Percentiles rank a stretch among this genome's conserved stretches.
These are phyloP conservation scores for Geotrichum reessii DNA, from an alignment of 1,139 yeast genomes.

Conservation along the genomic window DNA sequence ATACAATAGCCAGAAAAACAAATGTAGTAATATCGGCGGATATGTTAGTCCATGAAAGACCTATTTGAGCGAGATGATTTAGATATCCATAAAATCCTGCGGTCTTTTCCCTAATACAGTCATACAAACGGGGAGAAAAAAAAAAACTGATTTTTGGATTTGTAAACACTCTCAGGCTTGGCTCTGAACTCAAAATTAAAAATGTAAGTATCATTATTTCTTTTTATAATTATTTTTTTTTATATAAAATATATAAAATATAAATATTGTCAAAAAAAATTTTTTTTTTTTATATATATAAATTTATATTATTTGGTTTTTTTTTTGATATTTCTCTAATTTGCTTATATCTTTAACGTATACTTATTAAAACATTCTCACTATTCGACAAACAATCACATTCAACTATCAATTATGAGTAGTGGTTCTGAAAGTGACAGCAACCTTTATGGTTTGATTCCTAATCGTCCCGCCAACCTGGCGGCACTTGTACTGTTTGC, in stretches of 20 bases:
- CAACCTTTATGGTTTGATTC: conserved; percentile 41
- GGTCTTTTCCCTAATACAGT: neutral
- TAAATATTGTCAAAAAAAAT: no score
- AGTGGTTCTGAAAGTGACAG: neutral
- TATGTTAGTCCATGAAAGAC: neutral
- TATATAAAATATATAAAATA: no score
- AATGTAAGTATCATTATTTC: no score
- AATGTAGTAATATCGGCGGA: no score
- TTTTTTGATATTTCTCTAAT: no score
- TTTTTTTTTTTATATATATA: no score
- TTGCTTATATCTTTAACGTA: no score
- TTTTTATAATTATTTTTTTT: no score
- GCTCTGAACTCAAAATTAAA: no score
- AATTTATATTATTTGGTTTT: no score
- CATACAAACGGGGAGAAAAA: neutral
- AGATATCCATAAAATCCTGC: neutral
- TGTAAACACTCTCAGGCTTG: neutral
- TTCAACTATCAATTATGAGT: neutral
- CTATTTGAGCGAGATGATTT: neutral
- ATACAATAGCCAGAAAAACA: no score
- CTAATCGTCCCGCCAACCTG: conserved; percentile 44
- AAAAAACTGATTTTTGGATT: neutral
- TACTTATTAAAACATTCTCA: no score
- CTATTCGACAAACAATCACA: neutral
- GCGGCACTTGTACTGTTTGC: conserved; percentile 49